Evolutionary conservation across 768 basidiomycete genomes (phyloP).

Genomic region (Phanerodontia chrysosporium): DNA sequence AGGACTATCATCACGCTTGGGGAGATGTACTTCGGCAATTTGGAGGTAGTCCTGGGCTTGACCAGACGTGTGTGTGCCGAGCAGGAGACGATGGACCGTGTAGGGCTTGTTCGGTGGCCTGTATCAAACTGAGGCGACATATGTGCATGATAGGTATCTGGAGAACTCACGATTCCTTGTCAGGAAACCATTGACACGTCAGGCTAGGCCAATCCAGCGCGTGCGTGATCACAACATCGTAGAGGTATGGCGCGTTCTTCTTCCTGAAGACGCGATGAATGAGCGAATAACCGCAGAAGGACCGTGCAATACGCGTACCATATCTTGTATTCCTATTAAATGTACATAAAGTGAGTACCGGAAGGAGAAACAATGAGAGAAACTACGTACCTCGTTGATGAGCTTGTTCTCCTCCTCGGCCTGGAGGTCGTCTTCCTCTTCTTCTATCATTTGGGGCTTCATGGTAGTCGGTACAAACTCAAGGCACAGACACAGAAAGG

Average conservation of each 20-base stretch:
- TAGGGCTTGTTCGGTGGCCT: constrained; percentile 93
- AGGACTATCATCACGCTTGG: constrained; percentile 68
- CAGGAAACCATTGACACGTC: constrained; percentile 99
- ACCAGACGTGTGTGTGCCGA: constrained; percentile 96
- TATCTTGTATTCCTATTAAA: constrained; percentile 73
- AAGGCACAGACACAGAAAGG: neutral
- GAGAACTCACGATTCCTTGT: constrained; percentile 89
- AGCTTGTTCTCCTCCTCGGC: constrained; percentile 87
- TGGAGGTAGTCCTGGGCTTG: constrained; percentile 93
- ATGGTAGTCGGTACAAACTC: constrained; percentile 22
- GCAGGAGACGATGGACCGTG: constrained; percentile 87
- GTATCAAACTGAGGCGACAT: neutral
- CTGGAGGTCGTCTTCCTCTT: constrained; percentile 73
- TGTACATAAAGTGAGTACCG: neutral
- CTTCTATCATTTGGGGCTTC: constrained; percentile 54
- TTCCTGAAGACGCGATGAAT: constrained; percentile 50
- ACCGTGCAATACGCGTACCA: constrained; percentile 42
- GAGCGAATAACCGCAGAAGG: neutral
- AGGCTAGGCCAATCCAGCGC: constrained; percentile 97
- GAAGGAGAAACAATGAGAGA: too few species aligned
- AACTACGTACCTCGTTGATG: constrained; percentile 73
- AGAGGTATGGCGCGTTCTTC: constrained; percentile 96
- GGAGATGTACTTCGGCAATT: constrained; percentile 92
- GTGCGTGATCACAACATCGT: constrained; percentile 96
- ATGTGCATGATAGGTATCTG: neutral